Evolutionary conservation across 129 eudicot genomes (phyloP), one percentile per base, ranked within the genome.

Genomic region (Lactuca saligna): DNA sequence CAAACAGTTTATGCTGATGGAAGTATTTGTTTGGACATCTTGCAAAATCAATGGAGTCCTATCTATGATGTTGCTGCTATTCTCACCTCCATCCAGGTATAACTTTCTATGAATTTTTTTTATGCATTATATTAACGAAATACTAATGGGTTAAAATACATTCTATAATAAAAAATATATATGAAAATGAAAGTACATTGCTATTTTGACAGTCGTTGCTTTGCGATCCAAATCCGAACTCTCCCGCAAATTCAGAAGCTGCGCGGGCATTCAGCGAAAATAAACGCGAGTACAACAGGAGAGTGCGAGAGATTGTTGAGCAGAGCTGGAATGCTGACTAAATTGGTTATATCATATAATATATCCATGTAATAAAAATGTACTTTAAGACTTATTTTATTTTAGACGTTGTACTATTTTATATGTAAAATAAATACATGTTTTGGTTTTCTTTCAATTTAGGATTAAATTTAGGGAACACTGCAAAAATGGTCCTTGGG

Each of bases 321-420:
- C 90, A 85, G 53, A 85, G 90, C 70, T 84, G 89, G 85, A 85
- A 82, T 7, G 90, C 90, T 34, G 90, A 75, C 71, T 85, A 53
- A 85, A 46, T 10, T 3, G 51, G 3, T 11, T 12, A 10, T 46
- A n/a, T 10, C 3, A 46, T 3, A n/a, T 1, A 1, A 1, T 46
- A 8, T 46, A 46, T 46, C 0, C 4, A 12, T 46, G 15, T 46
- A 46, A 46, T 46, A 3, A 46, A n/a, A 46, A 46, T 46, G 51
- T 46, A 46, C 15, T 46, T 46, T 42, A 8, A 2, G 49, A 8
- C 3, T 9, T 8, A 6, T 42, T 46, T n/a, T 46, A 46, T 12
- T 46, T 46, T 46, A 46, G 51, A 46, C 5, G 0, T 46, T 46
- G n/a, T 46, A 46, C 51, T 46, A 25, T 25, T 46, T 3, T 8